Evolutionary conservation across 208 protist species (phyloP).

Genomic region (Wallacemonas rigidus): DNA sequence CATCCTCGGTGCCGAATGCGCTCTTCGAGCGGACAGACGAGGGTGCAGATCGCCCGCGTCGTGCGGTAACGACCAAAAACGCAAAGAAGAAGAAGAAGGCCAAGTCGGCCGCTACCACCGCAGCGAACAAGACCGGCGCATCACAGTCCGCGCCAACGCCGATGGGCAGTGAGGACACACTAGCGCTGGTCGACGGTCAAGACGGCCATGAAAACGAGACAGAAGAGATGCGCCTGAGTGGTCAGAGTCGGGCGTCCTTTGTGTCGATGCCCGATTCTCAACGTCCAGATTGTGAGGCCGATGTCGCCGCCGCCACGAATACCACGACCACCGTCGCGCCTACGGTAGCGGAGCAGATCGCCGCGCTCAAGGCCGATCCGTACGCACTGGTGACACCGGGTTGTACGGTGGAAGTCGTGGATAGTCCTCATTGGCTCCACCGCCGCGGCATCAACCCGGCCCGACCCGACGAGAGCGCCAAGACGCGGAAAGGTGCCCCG

Average conservation of each 20-base stretch:
- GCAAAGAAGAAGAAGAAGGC: neutral
- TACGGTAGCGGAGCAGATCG: neutral
- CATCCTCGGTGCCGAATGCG: neutral
- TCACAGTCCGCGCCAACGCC: neutral
- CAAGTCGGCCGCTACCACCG: neutral
- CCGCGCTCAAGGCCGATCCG: slow-evolving; percentile 10
- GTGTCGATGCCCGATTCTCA: neutral
- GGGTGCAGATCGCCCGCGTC: neutral
- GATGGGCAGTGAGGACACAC: neutral
- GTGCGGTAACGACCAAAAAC: neutral
- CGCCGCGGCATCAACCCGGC: neutral
- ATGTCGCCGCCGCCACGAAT: neutral
- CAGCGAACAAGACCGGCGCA: neutral
- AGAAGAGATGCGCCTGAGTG: too few relatives aligned
- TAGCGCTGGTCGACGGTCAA: neutral
- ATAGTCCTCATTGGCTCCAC: neutral
- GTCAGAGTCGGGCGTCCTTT: too few relatives aligned
- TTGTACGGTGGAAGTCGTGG: slow-evolving; percentile 8
- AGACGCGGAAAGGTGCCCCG: too few relatives aligned
- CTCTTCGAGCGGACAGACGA: neutral
- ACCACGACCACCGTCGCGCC: neutral
- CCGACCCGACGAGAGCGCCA: neutral
- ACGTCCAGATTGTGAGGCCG: neutral
- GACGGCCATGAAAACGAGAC: too few relatives aligned
- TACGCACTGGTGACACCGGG: slow-evolving; percentile 8